A percentile compares a stretch with the other conserved stretches of the same genome.
Conservation (phyloP, 75 land plant species). For the Picea glauca region DNA sequence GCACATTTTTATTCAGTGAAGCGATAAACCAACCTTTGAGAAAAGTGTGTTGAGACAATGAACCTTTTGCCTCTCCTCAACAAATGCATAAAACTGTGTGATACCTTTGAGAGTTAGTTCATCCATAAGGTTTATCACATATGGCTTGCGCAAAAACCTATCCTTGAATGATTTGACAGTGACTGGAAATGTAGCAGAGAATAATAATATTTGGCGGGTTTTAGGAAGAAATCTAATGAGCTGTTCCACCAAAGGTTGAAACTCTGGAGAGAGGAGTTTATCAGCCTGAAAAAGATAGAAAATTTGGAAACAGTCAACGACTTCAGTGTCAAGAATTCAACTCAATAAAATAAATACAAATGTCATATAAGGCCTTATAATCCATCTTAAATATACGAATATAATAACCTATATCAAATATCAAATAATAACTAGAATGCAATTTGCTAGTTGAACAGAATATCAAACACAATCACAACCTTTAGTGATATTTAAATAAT, state of each 20-base stretch:
- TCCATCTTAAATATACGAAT: too few relatives aligned
- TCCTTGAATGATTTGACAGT: slow-evolving; percentile 38
- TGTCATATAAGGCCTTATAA: too few relatives aligned
- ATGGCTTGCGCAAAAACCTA: slow-evolving; percentile 34
- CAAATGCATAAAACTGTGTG: slow-evolving; percentile 40
- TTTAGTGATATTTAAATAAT: too few relatives aligned
- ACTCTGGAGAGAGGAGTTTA: slow-evolving; percentile 40
- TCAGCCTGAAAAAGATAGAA: slow-evolving; percentile 19
- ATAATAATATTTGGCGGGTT: slow-evolving; percentile 32
- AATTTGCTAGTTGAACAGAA: too few relatives aligned
- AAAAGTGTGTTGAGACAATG: slow-evolving; percentile 36
- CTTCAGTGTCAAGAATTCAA: too few relatives aligned
- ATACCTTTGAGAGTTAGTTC: slow-evolving; percentile 37
- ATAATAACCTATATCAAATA: too few relatives aligned
- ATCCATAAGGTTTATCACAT: slow-evolving; percentile 38
- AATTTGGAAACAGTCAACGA: too few relatives aligned
- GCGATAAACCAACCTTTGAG: slow-evolving; percentile 19
- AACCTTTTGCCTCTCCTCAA: slow-evolving; percentile 40
- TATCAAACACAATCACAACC: too few relatives aligned
- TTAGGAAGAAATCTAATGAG: slow-evolving; percentile 21
- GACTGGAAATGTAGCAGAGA: slow-evolving; percentile 43
- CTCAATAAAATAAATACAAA: too few relatives aligned
- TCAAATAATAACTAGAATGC: too few relatives aligned
- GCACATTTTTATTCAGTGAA: too few relatives aligned
- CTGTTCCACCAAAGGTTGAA: slow-evolving; percentile 29